Evolutionary conservation across 768 basidiomycete genomes (phyloP), one percentile per base, ranked within the genome.

Genomic region (Mycena sanguinolenta): DNA sequence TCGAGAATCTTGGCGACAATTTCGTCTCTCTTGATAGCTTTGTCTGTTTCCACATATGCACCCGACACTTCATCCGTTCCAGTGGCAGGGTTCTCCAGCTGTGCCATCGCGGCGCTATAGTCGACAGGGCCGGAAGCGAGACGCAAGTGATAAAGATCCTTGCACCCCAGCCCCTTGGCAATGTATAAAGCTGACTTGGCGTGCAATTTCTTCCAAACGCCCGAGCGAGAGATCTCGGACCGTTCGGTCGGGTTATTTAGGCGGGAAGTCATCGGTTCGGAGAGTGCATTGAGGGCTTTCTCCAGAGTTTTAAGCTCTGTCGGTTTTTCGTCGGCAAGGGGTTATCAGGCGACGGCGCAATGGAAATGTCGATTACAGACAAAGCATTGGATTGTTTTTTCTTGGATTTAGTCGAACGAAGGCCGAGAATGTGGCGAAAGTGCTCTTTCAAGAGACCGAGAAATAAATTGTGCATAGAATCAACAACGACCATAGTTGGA

Each of bases 391-490:
- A 4, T 14, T 14, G 39, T 39, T 39, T 39, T 14, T 39, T 39
- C 6, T 19, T 46, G 44, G 44, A 46, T 21, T 19, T n/a, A 21
- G 17, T 21, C 4, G 44, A 7, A 46, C 42, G 36, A 7, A 63
- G 23, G 10, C 62, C 62, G 8, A 63, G 62, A 19, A 63, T 54
- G 36, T 10, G 0, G 21, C 62, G 62, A 21, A 53, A 63, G 27
- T 63, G 62, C 8, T 63, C 62, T 27, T 42, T 53, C 27, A 63
- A 49, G 8, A 62, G 61, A 4, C 36, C 55, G 16, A 55, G 69
- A 30, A 58, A 63, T 28, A 65, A 30, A 28, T 63, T 63, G 62
- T 63, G 62, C 62, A 63, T 63, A 1, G 50, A 63, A 17, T 63
- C 62, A 34, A 63, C 27, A 2, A 63, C 52, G 13, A 63, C 16